Evolutionary conservation across 1,139 yeast genomes (phyloP).

Genomic region (Magnusiomyces tetraspermus): DNA sequence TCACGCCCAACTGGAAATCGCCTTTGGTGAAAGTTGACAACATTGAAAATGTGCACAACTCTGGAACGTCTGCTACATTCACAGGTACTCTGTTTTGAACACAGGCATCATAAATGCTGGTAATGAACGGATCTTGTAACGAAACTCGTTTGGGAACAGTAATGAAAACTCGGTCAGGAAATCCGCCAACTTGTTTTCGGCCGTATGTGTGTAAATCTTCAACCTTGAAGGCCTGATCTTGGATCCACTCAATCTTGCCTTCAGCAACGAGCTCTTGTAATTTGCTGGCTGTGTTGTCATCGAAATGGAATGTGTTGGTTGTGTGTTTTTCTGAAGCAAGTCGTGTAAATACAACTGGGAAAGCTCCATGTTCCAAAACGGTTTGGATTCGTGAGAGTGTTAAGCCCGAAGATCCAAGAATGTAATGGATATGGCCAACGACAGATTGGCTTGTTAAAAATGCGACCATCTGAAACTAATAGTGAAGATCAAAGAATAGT

Average conservation of each 20-base stretch:
- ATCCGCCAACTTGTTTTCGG: slow-evolving; percentile 47
- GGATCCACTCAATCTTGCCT: slow-evolving; percentile 20
- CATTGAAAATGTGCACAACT: slow-evolving; percentile 64
- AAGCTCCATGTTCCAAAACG: slow-evolving; percentile 11
- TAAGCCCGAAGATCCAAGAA: slow-evolving; percentile 42
- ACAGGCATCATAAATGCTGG: slow-evolving; percentile 39
- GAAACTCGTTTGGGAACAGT: slow-evolving; percentile 33
- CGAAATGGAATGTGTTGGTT: not conserved
- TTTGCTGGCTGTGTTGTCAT: not conserved
- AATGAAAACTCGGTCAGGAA: slow-evolving; percentile 72
- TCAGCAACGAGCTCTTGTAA: not conserved
- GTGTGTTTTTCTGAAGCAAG: not conserved
- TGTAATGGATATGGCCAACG: slow-evolving; percentile 46
- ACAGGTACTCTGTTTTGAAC: slow-evolving; percentile 62
- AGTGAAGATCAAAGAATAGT: not conserved
- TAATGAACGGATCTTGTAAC: not conserved
- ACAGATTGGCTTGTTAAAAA: slow-evolving; percentile 46
- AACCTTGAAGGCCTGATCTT: slow-evolving; percentile 34
- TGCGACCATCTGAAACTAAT: slow-evolving; percentile 17
- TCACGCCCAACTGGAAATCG: slow-evolving; percentile 70
- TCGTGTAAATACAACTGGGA: slow-evolving; percentile 8
- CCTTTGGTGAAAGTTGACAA: slow-evolving; percentile 66
- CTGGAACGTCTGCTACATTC: slow-evolving; percentile 66
- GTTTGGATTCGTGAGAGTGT: slow-evolving; percentile 11
- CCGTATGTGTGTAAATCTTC: slow-evolving; percentile 49